Evolutionary conservation across 352 stramenopile genomes (phyloP).

Genomic region (Phytophthora meadii): DNA sequence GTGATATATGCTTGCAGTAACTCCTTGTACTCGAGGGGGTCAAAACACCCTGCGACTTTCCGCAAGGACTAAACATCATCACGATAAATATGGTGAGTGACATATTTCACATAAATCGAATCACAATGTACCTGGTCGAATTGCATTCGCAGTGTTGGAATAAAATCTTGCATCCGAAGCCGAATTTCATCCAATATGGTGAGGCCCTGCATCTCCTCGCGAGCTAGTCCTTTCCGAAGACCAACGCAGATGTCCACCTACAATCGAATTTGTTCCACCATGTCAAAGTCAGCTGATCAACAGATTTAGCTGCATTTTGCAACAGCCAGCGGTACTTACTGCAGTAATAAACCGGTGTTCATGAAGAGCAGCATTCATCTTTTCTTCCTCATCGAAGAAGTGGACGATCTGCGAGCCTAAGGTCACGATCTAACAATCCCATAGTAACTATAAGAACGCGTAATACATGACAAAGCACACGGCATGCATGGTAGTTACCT

Average conservation of each 20-base stretch:
- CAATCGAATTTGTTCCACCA: background rate
- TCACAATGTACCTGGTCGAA: constrained; percentile 69
- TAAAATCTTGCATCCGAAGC: constrained; percentile 76
- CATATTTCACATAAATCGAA: background rate
- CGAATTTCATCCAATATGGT: constrained; percentile 68
- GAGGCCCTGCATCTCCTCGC: constrained; percentile 53
- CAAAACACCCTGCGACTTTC: constrained; percentile 72
- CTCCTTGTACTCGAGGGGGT: constrained; percentile 79
- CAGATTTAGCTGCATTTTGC: no score
- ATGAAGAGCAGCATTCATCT: constrained; percentile 77
- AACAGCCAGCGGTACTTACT: constrained; percentile 34
- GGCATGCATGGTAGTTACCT: constrained; percentile 34
- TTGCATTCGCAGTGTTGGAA: constrained; percentile 69
- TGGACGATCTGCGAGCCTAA: constrained; percentile 68
- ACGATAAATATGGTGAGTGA: background rate
- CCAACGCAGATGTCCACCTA: constrained; percentile 81
- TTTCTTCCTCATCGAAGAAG: constrained; percentile 80
- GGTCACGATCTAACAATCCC: constrained; percentile 28
- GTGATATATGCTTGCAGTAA: constrained; percentile 85
- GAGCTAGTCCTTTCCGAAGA: constrained; percentile 57
- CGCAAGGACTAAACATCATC: constrained; percentile 62
- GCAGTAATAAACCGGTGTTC: constrained; percentile 72
- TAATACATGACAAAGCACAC: background rate
- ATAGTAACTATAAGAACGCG: constrained; percentile 8
- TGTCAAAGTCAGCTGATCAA: background rate